Base-by-base conservation (phyloP, 768 basidiomycete genomes). In the Rhodotorula babjevae region DNA sequence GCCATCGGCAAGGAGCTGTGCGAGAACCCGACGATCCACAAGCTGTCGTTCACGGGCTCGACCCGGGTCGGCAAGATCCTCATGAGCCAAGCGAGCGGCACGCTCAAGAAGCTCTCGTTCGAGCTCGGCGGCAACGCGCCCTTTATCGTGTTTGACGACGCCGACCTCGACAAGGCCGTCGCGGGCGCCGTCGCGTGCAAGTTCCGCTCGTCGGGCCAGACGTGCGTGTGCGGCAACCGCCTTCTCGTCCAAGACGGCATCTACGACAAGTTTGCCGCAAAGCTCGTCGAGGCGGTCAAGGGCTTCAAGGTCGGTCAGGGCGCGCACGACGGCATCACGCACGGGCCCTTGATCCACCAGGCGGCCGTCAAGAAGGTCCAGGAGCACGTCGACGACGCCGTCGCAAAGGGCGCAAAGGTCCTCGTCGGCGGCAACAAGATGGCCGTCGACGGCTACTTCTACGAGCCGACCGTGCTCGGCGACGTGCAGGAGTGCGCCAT, bases 1-100 rank as follows among this genome's bases (percentile, higher is more conserved):
- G 91, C 89, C n/a, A 90, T 98, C 44, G 96, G 93, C 29, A 89
- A 89, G 76, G 95, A 97, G 83, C 87, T 99, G 85, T 95, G 92
- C 80, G 89, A 93, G 81, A 96, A 86, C 84, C 88, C 88, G 76
- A 82, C 81, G 42, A 88, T 99, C 71, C 90, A 87, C 82, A 97
- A 98, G 82, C 85, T 98, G 56, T 92, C 90, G 46, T 78, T 79
- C 71, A 79, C 78, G 9, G 78, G 78, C n/a, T 75, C 73, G 55
- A 82, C 82, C 10, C 66, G 77, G 52, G 82, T 83, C 15, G 83
- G 83, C 57, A 83, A 83, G 77, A 78, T 83, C 59, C 74, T 83
- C 29, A 82, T 82, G 67, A 68, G 60, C 46, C 81, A 83, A 64
- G 76, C 79, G 31, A 68, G 79, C 5, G 69, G 73, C 15, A 82